Evolutionary conservation across 2,329 filamentous ascomycete genomes (phyloP).

Genomic region (Pseudopithomyces chartarum): DNA sequence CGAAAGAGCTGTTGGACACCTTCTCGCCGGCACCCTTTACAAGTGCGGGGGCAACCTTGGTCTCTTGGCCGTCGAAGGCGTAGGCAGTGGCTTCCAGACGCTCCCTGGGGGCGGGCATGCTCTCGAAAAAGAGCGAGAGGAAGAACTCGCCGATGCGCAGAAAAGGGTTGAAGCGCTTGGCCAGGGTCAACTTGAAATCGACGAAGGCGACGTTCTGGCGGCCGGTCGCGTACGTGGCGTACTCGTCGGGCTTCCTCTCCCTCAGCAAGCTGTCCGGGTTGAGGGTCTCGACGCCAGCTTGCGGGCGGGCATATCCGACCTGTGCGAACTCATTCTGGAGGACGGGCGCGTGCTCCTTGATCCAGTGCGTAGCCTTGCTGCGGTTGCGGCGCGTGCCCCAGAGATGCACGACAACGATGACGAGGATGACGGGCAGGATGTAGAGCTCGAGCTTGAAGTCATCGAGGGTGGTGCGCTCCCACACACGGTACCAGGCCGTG

Average conservation of each 20-base stretch:
- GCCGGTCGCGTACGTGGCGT: slow-evolving; percentile 84
- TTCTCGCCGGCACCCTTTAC: slow-evolving; percentile 68
- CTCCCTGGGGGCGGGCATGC: slow-evolving; percentile 71
- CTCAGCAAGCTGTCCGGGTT: slow-evolving; percentile 69
- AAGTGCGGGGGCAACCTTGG: slow-evolving; percentile 70
- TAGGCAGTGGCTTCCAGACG: slow-evolving; percentile 78
- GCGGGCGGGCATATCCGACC: slow-evolving; percentile 72
- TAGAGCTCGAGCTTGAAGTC: slow-evolving; percentile 90
- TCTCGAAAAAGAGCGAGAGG: slow-evolving; percentile 80
- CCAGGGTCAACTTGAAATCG: slow-evolving; percentile 80
- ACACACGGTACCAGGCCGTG: slow-evolving; percentile 96
- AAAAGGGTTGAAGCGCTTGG: slow-evolving; percentile 86
- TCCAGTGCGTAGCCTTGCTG: slow-evolving; percentile 79
- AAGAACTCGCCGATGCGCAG: slow-evolving; percentile 68
- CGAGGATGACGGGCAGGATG: slow-evolving; percentile 74
- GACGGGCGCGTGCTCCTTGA: slow-evolving; percentile 71
- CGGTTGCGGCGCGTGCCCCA: slow-evolving; percentile 82
- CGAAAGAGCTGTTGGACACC: slow-evolving; percentile 68
- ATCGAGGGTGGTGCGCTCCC: slow-evolving; percentile 81
- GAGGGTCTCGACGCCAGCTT: slow-evolving; percentile 51
- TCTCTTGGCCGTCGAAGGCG: slow-evolving; percentile 91
- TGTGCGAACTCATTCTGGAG: slow-evolving; percentile 83
- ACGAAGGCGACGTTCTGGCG: slow-evolving; percentile 91
- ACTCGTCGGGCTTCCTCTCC: slow-evolving; percentile 89
- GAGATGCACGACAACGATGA: slow-evolving; percentile 79